Evolutionary conservation across 108 stramenopile genomes (phyloP).

Genomic region (Pseudonitzschia multiseries): DNA sequence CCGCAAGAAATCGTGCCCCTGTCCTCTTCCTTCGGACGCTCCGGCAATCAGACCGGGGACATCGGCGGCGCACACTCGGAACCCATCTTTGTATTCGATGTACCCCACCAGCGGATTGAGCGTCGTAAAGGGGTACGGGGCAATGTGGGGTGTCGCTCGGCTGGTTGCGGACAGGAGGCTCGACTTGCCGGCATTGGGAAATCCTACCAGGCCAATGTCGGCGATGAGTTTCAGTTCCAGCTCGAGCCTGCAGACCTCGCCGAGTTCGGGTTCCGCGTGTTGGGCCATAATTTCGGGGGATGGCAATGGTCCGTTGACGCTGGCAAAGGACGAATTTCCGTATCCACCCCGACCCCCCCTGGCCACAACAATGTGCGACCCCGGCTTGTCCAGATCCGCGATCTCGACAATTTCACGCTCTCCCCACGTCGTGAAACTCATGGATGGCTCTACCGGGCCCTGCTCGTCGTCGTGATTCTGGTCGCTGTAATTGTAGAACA

Average conservation of each 20-base stretch:
- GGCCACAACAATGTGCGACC: constrained; percentile 70
- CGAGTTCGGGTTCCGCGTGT: constrained; percentile 46
- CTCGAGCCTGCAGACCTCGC: constrained; percentile 65
- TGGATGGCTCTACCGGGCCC: constrained; percentile 41
- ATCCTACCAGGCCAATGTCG: constrained; percentile 98
- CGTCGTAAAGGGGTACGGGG: constrained; percentile 98
- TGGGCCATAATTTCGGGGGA: constrained; percentile 27
- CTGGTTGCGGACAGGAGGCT: constrained; percentile 89
- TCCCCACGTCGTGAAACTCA: constrained; percentile 31
- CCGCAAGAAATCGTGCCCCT: constrained; percentile 94
- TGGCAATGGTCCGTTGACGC: constrained; percentile 48
- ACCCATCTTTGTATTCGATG: constrained; percentile 85
- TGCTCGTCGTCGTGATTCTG: constrained; percentile 20
- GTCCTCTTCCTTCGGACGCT: constrained; percentile 89
- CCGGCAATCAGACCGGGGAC: constrained; percentile 97
- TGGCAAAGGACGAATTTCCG: constrained; percentile 63
- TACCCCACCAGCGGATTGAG: constrained; percentile 91
- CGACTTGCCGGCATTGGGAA: constrained; percentile 97
- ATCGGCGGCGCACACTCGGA: constrained; percentile 86
- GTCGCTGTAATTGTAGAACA: constrained; percentile 19
- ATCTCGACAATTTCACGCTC: constrained; percentile 62
- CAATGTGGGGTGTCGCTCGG: constrained; percentile 90
- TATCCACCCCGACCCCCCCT: constrained; percentile 74
- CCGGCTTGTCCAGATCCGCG: constrained; percentile 78
- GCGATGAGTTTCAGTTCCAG: constrained; percentile 96